A percentile compares a stretch with the other conserved stretches of the same genome.
Evolutionary conservation across 164 flowering plant genomes (phyloP).

Genomic region (Hamamelis virginiana): DNA sequence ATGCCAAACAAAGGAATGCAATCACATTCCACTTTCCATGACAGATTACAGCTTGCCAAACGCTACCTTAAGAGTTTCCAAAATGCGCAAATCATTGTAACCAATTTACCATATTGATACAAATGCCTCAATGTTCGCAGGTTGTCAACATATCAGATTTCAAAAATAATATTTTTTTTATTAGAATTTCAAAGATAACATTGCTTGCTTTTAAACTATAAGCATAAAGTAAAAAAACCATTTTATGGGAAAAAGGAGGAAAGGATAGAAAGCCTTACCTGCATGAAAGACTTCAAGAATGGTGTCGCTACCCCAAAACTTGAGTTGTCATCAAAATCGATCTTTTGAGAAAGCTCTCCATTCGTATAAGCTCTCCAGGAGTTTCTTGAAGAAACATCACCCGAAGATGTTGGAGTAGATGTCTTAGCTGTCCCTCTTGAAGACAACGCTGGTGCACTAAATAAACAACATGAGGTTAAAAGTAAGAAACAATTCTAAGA

Average conservation of each 20-base stretch:
- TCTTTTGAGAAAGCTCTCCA: slow-evolving; percentile 63
- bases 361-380: slow-evolving; percentile 66
- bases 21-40: no score
- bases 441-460: slow-evolving; percentile 88
- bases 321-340: slow-evolving; percentile 63
- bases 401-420: slow-evolving; percentile 45
- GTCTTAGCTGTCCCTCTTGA: slow-evolving; percentile 55
- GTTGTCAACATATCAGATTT: no score
- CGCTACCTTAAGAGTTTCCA: no score
- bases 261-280: slow-evolving; percentile 39
- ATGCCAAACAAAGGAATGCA: no score
- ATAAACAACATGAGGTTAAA: slow-evolving; percentile 13
- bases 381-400: slow-evolving; percentile 62
- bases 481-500: background rate
- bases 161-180: no score
- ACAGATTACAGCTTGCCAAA: no score
- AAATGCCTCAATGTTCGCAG: no score
- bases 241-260: background rate
- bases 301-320: slow-evolving; percentile 86
- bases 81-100: no score
- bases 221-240: background rate
- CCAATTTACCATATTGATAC: no score
- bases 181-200: no score
- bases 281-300: slow-evolving; percentile 87
- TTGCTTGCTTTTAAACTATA: background rate